phyloP scores from a whole-genome alignment of 73 alveolate species.

The Tetrahymena malaccensis region DNA sequence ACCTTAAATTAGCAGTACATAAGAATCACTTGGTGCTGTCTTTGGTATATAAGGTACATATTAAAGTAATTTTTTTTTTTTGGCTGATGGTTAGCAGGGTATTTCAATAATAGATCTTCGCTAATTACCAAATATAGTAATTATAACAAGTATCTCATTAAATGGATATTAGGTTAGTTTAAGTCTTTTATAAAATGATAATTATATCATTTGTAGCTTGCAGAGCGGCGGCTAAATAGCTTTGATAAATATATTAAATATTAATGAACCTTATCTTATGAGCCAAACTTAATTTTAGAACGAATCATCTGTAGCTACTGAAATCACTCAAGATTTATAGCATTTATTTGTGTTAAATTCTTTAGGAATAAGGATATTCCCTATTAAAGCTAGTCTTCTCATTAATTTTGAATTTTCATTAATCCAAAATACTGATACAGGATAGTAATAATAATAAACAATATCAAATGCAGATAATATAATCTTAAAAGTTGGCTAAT shows the following conservation, averaged over 20 bases:
- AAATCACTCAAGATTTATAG: not conserved
- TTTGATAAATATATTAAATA: not conserved
- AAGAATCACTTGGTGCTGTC: not conserved
- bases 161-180: not conserved
- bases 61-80: not conserved
- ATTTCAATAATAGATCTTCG: not conserved
- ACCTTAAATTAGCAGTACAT: not conserved
- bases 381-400: not conserved
- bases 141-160: not conserved
- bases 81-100: not conserved
- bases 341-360: not conserved
- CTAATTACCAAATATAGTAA: not conserved
- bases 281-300: not conserved
- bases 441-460: not conserved
- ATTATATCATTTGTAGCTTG: not conserved
- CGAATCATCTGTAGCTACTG: not conserved
- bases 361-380: not conserved
- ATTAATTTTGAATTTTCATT: not conserved
- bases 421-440: not conserved
- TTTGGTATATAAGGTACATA: not conserved
- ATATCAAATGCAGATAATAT: not conserved
- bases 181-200: not conserved
- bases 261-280: not conserved
- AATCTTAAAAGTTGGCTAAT: not conserved
- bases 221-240: not conserved